Evolutionary conservation across 305 asterid genomes (phyloP).

Genomic region (Solanum aculeatissimum): DNA sequence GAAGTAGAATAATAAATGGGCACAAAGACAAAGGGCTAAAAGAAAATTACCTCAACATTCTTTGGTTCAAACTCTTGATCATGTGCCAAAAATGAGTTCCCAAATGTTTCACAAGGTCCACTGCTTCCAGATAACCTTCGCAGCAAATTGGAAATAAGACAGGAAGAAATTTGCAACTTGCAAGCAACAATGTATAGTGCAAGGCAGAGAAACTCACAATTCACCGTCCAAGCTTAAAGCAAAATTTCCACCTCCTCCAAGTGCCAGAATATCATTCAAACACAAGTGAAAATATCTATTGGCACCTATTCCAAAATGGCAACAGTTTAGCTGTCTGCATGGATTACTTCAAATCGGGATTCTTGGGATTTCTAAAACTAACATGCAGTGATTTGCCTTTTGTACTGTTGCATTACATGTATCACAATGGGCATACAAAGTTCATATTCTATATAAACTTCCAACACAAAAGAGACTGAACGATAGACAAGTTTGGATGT

Average conservation of each 20-base stretch:
- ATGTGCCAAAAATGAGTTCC: slow-evolving; percentile 80
- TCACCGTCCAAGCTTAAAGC: slow-evolving; percentile 65
- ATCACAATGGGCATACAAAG: background rate
- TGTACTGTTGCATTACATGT: background rate
- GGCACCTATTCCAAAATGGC: slow-evolving; percentile 35
- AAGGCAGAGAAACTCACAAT: slow-evolving; percentile 43
- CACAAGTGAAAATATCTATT: slow-evolving; percentile 69
- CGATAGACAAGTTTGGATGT: background rate
- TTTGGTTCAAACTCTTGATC: slow-evolving; percentile 66
- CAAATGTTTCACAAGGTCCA: slow-evolving; percentile 95
- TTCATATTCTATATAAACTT: background rate
- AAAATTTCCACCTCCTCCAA: slow-evolving; percentile 70
- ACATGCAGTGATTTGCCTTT: background rate
- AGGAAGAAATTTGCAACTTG: background rate
- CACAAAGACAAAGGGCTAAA: background rate
- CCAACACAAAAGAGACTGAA: background rate
- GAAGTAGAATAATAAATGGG: background rate
- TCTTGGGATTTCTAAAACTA: background rate
- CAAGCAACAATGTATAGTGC: background rate
- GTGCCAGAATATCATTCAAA: slow-evolving; percentile 60
- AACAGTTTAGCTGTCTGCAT: background rate
- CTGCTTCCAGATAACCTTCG: slow-evolving; percentile 76
- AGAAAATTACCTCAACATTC: slow-evolving; percentile 69
- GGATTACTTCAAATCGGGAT: background rate
- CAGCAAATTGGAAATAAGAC: background rate